Percentiles rank a stretch among this genome's conserved stretches.
These are phyloP conservation scores for Colletotrichum noveboracense DNA, from an alignment of 2,329 filamentous ascomycete species.

Conservation along the genomic window DNA sequence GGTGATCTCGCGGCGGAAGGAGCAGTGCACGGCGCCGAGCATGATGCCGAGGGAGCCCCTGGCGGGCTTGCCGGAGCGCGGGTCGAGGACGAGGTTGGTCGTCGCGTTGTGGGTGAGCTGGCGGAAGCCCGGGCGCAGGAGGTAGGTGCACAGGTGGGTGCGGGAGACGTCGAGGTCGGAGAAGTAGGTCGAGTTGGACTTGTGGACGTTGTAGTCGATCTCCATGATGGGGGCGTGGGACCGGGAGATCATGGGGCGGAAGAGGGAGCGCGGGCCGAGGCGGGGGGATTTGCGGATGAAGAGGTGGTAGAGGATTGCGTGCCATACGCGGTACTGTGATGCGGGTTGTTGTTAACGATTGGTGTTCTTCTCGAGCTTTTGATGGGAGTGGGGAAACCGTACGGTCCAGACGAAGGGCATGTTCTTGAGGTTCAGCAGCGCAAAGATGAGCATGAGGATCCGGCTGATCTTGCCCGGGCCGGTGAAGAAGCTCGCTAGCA, in stretches of 20 bases:
- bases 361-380: neutral
- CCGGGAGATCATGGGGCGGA: slow-evolving; percentile 71
- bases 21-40: slow-evolving; percentile 75
- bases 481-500: slow-evolving; percentile 51
- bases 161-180: slow-evolving; percentile 84
- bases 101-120: slow-evolving; percentile 53
- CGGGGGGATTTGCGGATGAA: slow-evolving; percentile 52
- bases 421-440: slow-evolving; percentile 74
- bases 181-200: slow-evolving; percentile 87
- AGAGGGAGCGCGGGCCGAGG: slow-evolving; percentile 69
- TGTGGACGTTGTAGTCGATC: slow-evolving; percentile 87
- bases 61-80: slow-evolving; percentile 51
- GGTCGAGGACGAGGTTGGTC: slow-evolving; percentile 56
- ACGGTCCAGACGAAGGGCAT: slow-evolving; percentile 80
- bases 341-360: neutral
- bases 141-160: slow-evolving; percentile 76
- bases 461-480: slow-evolving; percentile 60
- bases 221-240: slow-evolving; percentile 75
- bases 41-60: slow-evolving; percentile 65
- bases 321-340: slow-evolving; percentile 61
- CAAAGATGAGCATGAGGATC: slow-evolving; percentile 58
- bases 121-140: slow-evolving; percentile 65
- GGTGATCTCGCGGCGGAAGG: slow-evolving; percentile 76
- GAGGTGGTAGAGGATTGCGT: slow-evolving; percentile 60
- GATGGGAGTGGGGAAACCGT: slow-evolving; percentile 35